These are phyloP conservation scores for baker's yeast (Saccharomyces cerevisiae) DNA, from an alignment of 805 yeast genomes.

Conservation along the genomic window DNA sequence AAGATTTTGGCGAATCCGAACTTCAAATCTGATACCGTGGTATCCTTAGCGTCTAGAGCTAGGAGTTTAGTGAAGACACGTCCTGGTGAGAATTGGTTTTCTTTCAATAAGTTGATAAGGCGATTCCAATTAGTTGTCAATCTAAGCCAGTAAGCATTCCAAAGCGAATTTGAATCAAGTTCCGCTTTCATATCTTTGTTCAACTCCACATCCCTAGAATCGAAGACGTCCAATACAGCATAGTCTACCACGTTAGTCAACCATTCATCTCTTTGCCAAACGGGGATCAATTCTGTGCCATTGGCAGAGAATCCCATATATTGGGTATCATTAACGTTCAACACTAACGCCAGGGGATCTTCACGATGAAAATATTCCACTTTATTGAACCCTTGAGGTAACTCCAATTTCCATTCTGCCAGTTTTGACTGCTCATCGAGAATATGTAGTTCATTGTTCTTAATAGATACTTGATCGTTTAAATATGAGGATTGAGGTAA, in stretches of 20 bases:
- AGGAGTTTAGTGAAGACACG: conserved; percentile 12
- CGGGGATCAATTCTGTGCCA: conserved; percentile 15
- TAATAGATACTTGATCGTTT: conserved; percentile 6
- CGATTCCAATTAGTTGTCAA: conserved; percentile 16
- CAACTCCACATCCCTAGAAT: conserved; percentile 16
- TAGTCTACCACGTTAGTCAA: conserved; percentile 33
- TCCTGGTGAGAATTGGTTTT: conserved; percentile 18
- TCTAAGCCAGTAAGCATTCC: conserved; percentile 27
- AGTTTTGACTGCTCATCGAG: conserved; percentile 13
- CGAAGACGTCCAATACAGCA: conserved; percentile 16
- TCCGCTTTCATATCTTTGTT: conserved; percentile 9
- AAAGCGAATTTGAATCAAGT: background rate
- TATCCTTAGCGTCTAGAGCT: conserved; percentile 7
- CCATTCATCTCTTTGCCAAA: conserved; percentile 42
- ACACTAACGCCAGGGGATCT: background rate
- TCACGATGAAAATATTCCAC: conserved; percentile 9
- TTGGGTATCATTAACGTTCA: conserved; percentile 8
- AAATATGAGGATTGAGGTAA: conserved; percentile 16
- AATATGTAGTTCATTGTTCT: conserved; percentile 9
- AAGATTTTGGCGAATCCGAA: conserved; percentile 43
- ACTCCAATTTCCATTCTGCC: conserved; percentile 9
- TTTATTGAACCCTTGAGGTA: conserved; percentile 11
- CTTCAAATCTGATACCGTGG: conserved; percentile 16
- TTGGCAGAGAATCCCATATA: conserved; percentile 7
- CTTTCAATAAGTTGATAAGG: conserved; percentile 11